Conservation (phyloP, 2,329 filamentous ascomycete species). For the Curvularia hawaiiensis region DNA sequence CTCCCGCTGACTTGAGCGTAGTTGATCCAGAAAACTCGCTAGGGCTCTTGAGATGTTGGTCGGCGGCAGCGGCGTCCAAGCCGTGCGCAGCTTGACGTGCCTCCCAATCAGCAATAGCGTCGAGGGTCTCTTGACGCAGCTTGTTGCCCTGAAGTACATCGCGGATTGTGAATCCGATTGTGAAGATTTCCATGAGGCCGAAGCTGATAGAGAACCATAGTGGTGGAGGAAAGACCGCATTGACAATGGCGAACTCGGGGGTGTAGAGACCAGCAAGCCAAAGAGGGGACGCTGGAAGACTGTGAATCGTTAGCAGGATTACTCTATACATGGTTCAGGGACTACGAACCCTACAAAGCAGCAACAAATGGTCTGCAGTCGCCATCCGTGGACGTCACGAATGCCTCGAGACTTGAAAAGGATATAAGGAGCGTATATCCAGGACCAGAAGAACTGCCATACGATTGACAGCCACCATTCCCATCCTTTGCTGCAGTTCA, state of each 20-base stretch:
- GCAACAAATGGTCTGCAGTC: constrained; percentile 41
- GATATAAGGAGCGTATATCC: constrained; percentile 44
- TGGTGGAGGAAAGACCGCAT: constrained; percentile 33
- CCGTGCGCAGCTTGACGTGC: constrained; percentile 28
- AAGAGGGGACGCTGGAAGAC: constrained; percentile 41
- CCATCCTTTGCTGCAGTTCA: constrained; percentile 41
- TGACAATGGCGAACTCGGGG: constrained; percentile 35
- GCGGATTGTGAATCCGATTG: constrained; percentile 38
- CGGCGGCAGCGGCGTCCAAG: constrained; percentile 9
- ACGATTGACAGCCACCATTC: constrained; percentile 46
- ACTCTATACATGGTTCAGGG: not conserved
- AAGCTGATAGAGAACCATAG: constrained; percentile 42
- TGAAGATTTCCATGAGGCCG: constrained; percentile 39
- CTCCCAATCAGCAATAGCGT: constrained; percentile 43
- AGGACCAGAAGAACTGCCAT: constrained; percentile 46
- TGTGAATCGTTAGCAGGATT: constrained; percentile 16
- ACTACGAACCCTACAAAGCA: constrained; percentile 38
- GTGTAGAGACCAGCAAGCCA: constrained; percentile 43
- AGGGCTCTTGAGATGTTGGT: constrained; percentile 19
- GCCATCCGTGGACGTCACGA: constrained; percentile 42
- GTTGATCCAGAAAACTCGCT: constrained; percentile 27
- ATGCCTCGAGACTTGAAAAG: constrained; percentile 43
- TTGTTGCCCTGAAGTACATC: constrained; percentile 36
- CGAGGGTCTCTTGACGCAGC: constrained; percentile 39
- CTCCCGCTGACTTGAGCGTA: constrained; percentile 20